Conservation (phyloP, 2,329 filamentous ascomycete genomes). For the Neopestalotiopsis rosae region DNA sequence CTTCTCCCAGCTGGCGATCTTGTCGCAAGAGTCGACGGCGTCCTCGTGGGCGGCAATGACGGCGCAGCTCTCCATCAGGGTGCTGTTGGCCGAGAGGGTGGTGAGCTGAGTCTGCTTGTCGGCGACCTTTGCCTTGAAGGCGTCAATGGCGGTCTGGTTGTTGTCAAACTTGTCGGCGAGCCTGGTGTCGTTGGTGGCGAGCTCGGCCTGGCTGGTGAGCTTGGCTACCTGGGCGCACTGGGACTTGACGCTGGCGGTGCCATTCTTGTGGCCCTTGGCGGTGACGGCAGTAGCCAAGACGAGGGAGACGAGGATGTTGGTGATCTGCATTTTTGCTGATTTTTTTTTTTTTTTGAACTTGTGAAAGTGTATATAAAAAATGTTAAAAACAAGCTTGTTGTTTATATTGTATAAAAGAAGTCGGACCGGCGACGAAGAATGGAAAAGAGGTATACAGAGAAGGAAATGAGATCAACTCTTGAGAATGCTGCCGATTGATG, state of each 20-base stretch:
- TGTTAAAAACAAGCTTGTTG: conserved; percentile 12
- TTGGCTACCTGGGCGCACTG: conserved; percentile 39
- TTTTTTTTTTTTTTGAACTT: background rate
- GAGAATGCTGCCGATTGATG: conserved; percentile 8
- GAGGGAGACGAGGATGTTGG: conserved; percentile 22
- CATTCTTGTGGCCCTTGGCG: conserved; percentile 35
- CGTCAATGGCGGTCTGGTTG: conserved; percentile 42
- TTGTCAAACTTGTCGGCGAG: conserved; percentile 38
- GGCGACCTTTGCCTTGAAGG: conserved; percentile 43
- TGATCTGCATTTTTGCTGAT: conserved; percentile 24
- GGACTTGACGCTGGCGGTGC: conserved; percentile 34
- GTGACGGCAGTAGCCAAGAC: conserved; percentile 23
- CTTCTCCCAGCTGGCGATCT: conserved; percentile 34
- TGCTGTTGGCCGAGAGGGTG: conserved; percentile 40
- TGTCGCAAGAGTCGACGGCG: conserved; percentile 33
- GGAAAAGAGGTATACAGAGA: conserved; percentile 15
- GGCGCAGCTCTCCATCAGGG: conserved; percentile 39
- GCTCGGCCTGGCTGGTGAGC: conserved; percentile 35
- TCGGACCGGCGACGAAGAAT: conserved; percentile 23
- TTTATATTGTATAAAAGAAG: conserved; percentile 12
- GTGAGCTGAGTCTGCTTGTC: conserved; percentile 34
- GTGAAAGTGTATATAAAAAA: background rate
- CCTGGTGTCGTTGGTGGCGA: conserved; percentile 42
- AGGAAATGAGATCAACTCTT: conserved; percentile 18
- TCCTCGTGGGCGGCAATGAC: conserved; percentile 37